Base-by-base conservation (phyloP, 768 basidiomycete genomes). In the Tricholoma sp. region DNA sequence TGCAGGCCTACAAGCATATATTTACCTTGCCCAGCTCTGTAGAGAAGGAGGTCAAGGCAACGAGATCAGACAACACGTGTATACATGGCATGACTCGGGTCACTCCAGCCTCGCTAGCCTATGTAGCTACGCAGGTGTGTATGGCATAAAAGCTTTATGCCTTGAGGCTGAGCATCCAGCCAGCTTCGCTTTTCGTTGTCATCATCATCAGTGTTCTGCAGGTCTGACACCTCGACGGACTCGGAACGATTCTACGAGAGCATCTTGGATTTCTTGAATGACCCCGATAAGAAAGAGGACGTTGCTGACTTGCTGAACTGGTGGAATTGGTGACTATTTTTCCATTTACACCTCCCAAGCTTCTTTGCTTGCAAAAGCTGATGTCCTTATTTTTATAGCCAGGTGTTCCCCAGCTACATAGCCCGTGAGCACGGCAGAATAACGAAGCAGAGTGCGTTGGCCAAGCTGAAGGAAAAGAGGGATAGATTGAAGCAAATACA, bases 81-180 rank as follows among this genome's bases (percentile, higher is more conserved):
- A 52, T 61, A 34, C 60, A 61, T 43, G 50, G 60, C 12, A 61
- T 61, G 57, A 59, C 35, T 29, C 9, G 21, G 10, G 57, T 61
- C 16, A 61, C 60, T 5, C n/a, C 22, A 7, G 49, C 41, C 29
- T 61, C 60, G 8, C 19, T 61, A 29, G 60, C 60, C 21, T 61
- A 58, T 47, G 32, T 61, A 22, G 60, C 57, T 11, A 61, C 31
- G 14, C 51, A 58, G 60, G 60, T 58, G 32, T n/a, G 31, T 29
- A 5, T 9, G 16, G 18, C 5, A n/a, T 50, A 2, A n/a, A n/a
- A 4, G 16, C 5, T 27, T 27, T 3, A 27, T 27, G 9, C 6
- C 9, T 43, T 21, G 19, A 43, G 5, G 1, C 18, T 29, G 18
- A 50, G 3, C 9, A 6, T 32, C n/a, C 31, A 6, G 18, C 16